Evolutionary conservation across 257 asterid species (phyloP), one percentile per base, ranked within the genome.

Genomic region (Ilex asprella): DNA sequence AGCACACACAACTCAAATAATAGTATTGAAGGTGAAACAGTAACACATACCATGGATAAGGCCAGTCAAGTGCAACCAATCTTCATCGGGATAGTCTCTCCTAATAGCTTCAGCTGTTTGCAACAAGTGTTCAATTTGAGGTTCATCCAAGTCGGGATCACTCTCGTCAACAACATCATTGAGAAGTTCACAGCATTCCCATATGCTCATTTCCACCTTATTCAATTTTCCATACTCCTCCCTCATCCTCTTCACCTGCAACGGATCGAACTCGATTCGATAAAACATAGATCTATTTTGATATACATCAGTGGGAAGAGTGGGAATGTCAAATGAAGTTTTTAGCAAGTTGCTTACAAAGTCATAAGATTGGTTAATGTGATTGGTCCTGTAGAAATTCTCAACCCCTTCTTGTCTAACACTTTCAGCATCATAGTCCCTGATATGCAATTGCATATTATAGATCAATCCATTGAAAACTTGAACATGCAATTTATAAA

Each of bases 41-140:
- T 1, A 10, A 46, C 4, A 46, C n/a, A 46, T 46, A 92, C 98
- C 97, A 27, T 92, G 98, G 50, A 86, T 79, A 31, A 92, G 90
- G 56, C 75, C 98, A 10, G 97, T 88, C 73, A 88, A 81, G 74
- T 92, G 98, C 7, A 92, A 72, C 98, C 98, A 89, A 65, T 86
- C 95, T 56, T 92, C 80, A 44, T 89, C 2, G 30, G 99, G 99
- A 29, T 86, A 86, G 43, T 91, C 98, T 64, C 77, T 86, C 61
- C 97, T 74, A 11, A 88, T 81, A 50, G 98, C 97, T 46, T 92
- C 98, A 66, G 97, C 98, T 16, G 95, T 83, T 51, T 92, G 97
- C 53, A 92, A 66, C 59, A 92, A 78, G 43, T 92, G 98, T 68
- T 92, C 80, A n/a, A 92, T 92, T 70, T 89, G 97, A 5, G 98